Evolutionary conservation across 345 rosid species (phyloP), one percentile per base, ranked within the genome.

Genomic region (Mallotus nudiflorus): DNA sequence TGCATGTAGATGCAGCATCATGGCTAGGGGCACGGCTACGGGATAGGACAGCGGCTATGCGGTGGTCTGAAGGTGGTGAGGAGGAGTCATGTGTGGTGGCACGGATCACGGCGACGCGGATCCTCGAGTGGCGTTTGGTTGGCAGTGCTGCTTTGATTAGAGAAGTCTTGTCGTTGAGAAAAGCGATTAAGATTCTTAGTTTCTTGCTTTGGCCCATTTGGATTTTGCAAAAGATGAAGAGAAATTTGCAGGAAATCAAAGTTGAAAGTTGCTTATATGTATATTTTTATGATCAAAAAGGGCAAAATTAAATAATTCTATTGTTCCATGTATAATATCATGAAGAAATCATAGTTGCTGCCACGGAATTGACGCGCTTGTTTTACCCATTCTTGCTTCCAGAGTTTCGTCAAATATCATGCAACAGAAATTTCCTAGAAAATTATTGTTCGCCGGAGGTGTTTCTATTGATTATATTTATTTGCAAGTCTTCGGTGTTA

Each of bases 161-260:
- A 1, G 89, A 74, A 6, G 81, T 75, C 29, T 66, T 72, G 83
- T 86, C 89, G 63, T 85, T 88, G 45, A 86, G 37, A 28, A 82
- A 33, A 35, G 82, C 85, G 0, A 77, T 24, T 52, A 83, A 29
- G 35, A 69, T 35, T 33, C 80, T 74, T 10, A 80, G 77, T 16
- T 69, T 83, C 76, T 71, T 79, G 12, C 56, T 71, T 37, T 65
- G 80, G 53, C 73, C 85, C 90, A 86, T 88, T 0, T 9, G 37
- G 14, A 35, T 66, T 39, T 65, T 42, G 12, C 24, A 44, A 0
- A 27, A 10, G 25, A 16, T 28, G 46, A 27, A n/a, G 18, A 37
- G 14, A 56, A 6, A 25, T 27, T n/a, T 31, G 9, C 9, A 9
- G 16, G 20, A 51, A 42, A 22, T n/a, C 10, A n/a, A 52, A 52